Percentiles rank a stretch among this genome's conserved stretches.
These are phyloP conservation scores for Leccinum huronense DNA, from an alignment of 1,284 basidiomycete genomes.

Conservation along the genomic window DNA sequence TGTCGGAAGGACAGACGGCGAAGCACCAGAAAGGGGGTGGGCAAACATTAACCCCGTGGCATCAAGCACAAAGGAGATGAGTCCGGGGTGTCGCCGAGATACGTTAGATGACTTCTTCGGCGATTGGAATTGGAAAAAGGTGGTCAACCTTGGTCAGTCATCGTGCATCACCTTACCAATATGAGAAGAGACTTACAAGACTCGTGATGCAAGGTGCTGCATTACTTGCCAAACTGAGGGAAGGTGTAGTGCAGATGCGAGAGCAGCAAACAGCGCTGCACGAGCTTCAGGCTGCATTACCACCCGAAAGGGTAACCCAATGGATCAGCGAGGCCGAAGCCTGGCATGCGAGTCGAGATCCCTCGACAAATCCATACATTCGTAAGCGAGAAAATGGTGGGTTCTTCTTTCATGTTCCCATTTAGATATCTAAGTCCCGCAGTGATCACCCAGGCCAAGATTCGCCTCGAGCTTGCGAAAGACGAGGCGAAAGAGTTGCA, in stretches of 20 bases:
- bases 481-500: background rate
- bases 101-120: conserved; percentile 23
- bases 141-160: background rate
- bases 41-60: background rate
- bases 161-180: background rate
- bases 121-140: conserved; percentile 6
- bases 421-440: background rate
- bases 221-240: background rate
- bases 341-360: background rate
- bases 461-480: background rate
- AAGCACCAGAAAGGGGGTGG: background rate
- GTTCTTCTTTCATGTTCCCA: background rate
- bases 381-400: background rate
- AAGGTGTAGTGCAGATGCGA: background rate
- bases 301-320: background rate
- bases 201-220: background rate
- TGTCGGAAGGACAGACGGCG: background rate
- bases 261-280: background rate
- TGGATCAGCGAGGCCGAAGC: background rate
- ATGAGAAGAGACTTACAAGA: background rate
- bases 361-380: background rate
- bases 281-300: background rate
- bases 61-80: conserved; percentile 13
- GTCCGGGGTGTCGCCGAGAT: conserved; percentile 11
- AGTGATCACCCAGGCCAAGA: background rate